Evolutionary conservation across 306 rosid genomes (phyloP), one percentile per base, ranked within the genome.

Genomic region (Coriaria nepalensis): DNA sequence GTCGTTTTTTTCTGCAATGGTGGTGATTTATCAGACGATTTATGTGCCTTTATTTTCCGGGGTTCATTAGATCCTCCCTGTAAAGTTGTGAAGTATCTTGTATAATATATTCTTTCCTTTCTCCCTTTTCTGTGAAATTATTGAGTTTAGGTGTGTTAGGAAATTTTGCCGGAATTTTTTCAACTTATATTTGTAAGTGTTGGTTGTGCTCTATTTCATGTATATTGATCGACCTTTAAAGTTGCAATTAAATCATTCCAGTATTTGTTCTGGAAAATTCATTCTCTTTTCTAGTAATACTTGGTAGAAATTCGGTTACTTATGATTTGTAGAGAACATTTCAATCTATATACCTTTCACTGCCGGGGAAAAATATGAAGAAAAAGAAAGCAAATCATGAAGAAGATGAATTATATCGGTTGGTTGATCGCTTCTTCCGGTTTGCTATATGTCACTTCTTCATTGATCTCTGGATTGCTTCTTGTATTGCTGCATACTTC

Each of bases 31-130:
- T 56, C 57, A 45, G 56, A 40, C 32, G 62, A 14, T 62, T 53
- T 52, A 55, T 37, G 12, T 42, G 9, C n/a, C 5, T 7, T 36
- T 9, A 33, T 15, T 48, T 4, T 7, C 40, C 29, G 41, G 13
- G 42, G 15, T 2, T 40, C 34, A 9, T 45, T 14, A 35, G 43
- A 15, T 52, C 51, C 43, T 42, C 42, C 55, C 35, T 33, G 47
- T 29, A 50, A 54, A 44, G 71, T 37, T 61, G 55, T 62, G 55
- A 50, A n/a, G n/a, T n/a, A n/a, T n/a, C n/a, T n/a, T 61, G 58
- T 74, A 50, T 38, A 52, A 20, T 20, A 20, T 20, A 3, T 20
- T 20, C 29, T 20, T 20, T 3, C 29, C 29, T 20, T 20, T 20
- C 29, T 20, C 29, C 3, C 29, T 68, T 59, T 48, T 33, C 34